A percentile compares a stretch with the other conserved stretches of the same genome.
phyloP scores from a whole-genome alignment of 345 rosid species.

The Rhizophora mangle region DNA sequence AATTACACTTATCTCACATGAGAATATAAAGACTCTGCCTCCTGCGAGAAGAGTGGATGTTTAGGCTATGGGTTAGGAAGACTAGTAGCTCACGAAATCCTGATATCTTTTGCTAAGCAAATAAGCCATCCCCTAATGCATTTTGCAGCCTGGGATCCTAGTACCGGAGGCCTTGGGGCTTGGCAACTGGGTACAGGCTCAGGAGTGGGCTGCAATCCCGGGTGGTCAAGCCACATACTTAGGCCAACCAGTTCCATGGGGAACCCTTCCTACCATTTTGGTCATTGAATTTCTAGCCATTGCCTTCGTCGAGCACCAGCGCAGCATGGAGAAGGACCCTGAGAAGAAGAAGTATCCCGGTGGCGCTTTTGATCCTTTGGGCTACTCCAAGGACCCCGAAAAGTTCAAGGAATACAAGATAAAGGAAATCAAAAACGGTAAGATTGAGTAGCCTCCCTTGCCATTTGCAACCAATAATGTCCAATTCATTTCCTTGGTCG shows the following conservation, averaged over 20 bases:
- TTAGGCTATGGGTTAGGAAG: no score
- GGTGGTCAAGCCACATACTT: slow-evolving; percentile 98
- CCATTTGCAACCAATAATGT: no score
- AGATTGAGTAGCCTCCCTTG: not conserved
- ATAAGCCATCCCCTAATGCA: not conserved
- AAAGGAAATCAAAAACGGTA: slow-evolving; percentile 93
- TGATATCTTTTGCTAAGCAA: not conserved
- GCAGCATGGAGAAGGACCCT: slow-evolving; percentile 96
- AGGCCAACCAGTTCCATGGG: slow-evolving; percentile 97
- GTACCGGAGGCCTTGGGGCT: slow-evolving; percentile 89
- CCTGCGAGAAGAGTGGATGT: no score
- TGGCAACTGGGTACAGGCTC: slow-evolving; percentile 99
- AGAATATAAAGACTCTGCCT: no score
- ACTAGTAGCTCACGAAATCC: no score
- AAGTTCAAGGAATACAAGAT: slow-evolving; percentile 89
- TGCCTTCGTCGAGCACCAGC: slow-evolving; percentile 92
- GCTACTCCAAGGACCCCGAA: slow-evolving; percentile 91
- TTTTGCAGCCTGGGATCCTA: slow-evolving; percentile 77
- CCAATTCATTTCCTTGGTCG: no score
- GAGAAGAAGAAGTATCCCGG: slow-evolving; percentile 98
- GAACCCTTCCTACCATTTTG: slow-evolving; percentile 81
- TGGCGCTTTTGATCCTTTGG: slow-evolving; percentile 94
- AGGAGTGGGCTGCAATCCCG: slow-evolving; percentile 93
- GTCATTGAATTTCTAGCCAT: slow-evolving; percentile 82
- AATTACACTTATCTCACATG: no score